Percentiles rank a stretch among this genome's conserved stretches.
Conservation (phyloP, 805 yeast species). For the Blastobotrys americana region DNA sequence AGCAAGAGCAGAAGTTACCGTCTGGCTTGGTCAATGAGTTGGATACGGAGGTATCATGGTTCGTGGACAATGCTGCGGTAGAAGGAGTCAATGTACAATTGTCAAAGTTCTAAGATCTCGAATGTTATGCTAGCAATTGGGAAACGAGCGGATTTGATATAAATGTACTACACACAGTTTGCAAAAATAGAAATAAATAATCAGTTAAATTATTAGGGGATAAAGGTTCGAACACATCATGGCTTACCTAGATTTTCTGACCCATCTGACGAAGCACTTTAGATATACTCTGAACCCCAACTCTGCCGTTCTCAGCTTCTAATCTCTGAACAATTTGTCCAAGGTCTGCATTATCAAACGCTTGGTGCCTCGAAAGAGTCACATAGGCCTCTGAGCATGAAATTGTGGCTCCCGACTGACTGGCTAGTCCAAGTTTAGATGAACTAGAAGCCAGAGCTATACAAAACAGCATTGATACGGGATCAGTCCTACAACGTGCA, state of each 20-base stretch:
- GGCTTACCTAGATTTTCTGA: too few species aligned
- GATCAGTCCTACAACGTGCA: slow-evolving; percentile 73
- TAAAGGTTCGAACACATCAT: neutral
- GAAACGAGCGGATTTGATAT: too few species aligned
- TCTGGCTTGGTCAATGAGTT: slow-evolving; percentile 64
- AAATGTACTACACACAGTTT: too few species aligned
- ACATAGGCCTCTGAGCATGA: slow-evolving; percentile 76
- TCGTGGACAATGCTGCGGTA: slow-evolving; percentile 74
- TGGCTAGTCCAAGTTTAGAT: neutral
- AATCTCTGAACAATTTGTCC: slow-evolving; percentile 56
- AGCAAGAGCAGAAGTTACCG: slow-evolving; percentile 42
- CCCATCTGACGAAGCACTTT: slow-evolving; percentile 63
- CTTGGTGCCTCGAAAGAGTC: slow-evolving; percentile 62
- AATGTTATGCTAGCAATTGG: too few species aligned
- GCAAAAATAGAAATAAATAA: slow-evolving; percentile 5
- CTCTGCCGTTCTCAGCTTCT: slow-evolving; percentile 67
- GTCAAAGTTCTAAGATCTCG: slow-evolving; percentile 4
- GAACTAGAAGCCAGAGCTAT: slow-evolving; percentile 35
- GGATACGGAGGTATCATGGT: slow-evolving; percentile 60
- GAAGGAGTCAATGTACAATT: slow-evolving; percentile 41
- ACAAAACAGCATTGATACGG: slow-evolving; percentile 83
- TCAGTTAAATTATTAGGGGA: slow-evolving; percentile 1
- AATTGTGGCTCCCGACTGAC: slow-evolving; percentile 42
- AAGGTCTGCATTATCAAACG: slow-evolving; percentile 56
- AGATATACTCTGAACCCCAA: slow-evolving; percentile 69